Evolutionary conservation across 129 eudicot genomes (phyloP), one percentile per base, ranked within the genome.

Genomic region (Centrapalus pauciflorus): DNA sequence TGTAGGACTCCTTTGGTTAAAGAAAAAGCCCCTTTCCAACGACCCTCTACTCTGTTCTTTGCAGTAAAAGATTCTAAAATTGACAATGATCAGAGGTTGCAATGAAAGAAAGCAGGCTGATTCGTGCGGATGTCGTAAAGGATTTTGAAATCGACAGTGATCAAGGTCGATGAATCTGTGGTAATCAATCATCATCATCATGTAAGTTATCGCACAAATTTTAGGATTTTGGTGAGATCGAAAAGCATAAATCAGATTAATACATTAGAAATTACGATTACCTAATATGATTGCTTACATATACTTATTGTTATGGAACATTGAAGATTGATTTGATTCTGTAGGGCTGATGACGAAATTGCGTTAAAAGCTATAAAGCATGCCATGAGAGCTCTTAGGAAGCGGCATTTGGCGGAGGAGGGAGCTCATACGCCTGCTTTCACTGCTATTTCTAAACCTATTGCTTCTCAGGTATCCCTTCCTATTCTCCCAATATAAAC

Each of bases 391-490:
- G 87, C 93, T 21, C 93, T 85, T 55, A 68, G 80, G 40, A 85
- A 85, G 73, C 87, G 93, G 26, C 96, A 85, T 76, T 66, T 77
- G 34, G 55, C 54, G 2, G 96, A 89, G 51, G 93, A 85, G 35
- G 96, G 79, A 32, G 87, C 96, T 76, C 93, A 85, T 76, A 78
- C 77, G 5, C 90, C 89, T 43, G 93, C 93, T 37, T 58, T 80
- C 7, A 32, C 61, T 24, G 93, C 96, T 52, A 79, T 85, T 25
- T 80, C 87, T 14, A 82, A 82, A 66, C 96, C 96, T 56, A 48
- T 78, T 23, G 54, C 71, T 20, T 78, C 80, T 80, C 93, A 85
- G 93, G 93, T 81, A 29, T 54, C 33, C 45, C 11, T 37, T 35
- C 19, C 16, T 20, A 5, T 20, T n/a, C 60, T 25, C 35, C 60